Conservation (phyloP, 176 grass and related monocot genomes). For the Elymus sibiricus region DNA sequence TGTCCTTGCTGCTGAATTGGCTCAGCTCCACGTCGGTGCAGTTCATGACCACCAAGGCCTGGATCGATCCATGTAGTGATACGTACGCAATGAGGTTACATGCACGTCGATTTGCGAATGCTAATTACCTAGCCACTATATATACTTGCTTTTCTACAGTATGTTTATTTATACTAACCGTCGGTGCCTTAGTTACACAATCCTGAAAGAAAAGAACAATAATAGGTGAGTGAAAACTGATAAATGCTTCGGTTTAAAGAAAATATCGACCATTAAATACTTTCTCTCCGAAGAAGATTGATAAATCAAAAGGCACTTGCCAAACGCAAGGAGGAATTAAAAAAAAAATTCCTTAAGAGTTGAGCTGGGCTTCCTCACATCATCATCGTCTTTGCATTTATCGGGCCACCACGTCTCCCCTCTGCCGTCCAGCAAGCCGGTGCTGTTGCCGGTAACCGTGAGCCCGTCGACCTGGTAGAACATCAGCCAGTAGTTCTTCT, state of each 20-base stretch:
- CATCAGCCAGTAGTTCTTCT: conserved; percentile 20
- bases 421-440: conserved; percentile 24
- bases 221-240: not conserved
- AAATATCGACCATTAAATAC: not conserved
- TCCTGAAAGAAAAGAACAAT: not conserved
- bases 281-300: not conserved
- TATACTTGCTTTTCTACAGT: not conserved
- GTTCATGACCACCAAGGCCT: conserved; percentile 11
- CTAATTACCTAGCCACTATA: too few relatives aligned
- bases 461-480: conserved; percentile 36
- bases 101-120: not conserved
- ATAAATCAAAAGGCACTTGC: not conserved
- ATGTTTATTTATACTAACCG: conserved; percentile 17
- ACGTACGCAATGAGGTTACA: not conserved
- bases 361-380: not conserved
- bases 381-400: not conserved
- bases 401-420: conserved; percentile 21
- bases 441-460: conserved; percentile 31
- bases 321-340: not conserved
- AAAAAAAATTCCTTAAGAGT: not conserved
- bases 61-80: not conserved
- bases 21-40: conserved; percentile 28
- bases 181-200: conserved; percentile 11
- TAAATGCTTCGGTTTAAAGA: not conserved
- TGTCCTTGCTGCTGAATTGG: conserved; percentile 27